Percentiles rank a stretch among this genome's conserved stretches.
phyloP scores from a whole-genome alignment of 2,329 filamentous ascomycete species.

The Podosphaera aphanis region DNA sequence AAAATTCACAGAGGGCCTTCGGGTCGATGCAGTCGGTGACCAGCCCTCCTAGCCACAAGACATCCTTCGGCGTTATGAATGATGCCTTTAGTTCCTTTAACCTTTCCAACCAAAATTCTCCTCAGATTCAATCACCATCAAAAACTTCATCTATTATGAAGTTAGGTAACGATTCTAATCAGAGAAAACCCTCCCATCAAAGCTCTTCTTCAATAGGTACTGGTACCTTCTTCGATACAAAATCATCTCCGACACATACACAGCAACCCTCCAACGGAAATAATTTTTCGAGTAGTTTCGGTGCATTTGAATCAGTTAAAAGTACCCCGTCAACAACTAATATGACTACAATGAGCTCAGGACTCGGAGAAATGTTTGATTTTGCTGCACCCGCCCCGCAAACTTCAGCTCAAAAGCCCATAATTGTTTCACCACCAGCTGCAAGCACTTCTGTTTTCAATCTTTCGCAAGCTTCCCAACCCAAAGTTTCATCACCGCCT shows the following conservation, averaged over 20 bases:
- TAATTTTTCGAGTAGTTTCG: conserved; percentile 22
- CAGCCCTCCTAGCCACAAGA: conserved; percentile 18
- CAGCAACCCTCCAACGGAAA: conserved; percentile 23
- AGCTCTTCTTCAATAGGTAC: conserved; percentile 27
- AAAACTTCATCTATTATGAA: conserved; percentile 24
- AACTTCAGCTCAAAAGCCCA: conserved; percentile 19
- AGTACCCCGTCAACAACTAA: conserved; percentile 20
- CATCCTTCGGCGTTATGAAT: conserved; percentile 32
- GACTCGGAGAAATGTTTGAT: conserved; percentile 64
- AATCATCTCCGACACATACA: conserved; percentile 32
- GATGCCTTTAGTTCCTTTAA: conserved; percentile 59
- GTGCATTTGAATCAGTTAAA: conserved; percentile 28
- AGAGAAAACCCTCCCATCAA: conserved; percentile 19
- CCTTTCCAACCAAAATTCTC: conserved; percentile 29
- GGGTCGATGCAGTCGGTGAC: conserved; percentile 40
- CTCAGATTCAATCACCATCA: conserved; percentile 16
- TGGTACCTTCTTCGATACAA: conserved; percentile 63
- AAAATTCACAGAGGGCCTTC: conserved; percentile 39
- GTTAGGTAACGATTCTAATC: conserved; percentile 20
- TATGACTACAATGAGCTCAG: conserved; percentile 20
- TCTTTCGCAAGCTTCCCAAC: conserved; percentile 30
- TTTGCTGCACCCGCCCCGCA: conserved; percentile 31
- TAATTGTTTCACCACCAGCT: conserved; percentile 16
- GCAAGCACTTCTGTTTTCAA: conserved; percentile 52
- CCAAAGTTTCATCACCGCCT: conserved; percentile 20